A percentile compares a stretch with the other conserved stretches of the same genome.
These are phyloP conservation scores for Geum urbanum DNA, from an alignment of 306 rosid genomes.

Conservation along the genomic window DNA sequence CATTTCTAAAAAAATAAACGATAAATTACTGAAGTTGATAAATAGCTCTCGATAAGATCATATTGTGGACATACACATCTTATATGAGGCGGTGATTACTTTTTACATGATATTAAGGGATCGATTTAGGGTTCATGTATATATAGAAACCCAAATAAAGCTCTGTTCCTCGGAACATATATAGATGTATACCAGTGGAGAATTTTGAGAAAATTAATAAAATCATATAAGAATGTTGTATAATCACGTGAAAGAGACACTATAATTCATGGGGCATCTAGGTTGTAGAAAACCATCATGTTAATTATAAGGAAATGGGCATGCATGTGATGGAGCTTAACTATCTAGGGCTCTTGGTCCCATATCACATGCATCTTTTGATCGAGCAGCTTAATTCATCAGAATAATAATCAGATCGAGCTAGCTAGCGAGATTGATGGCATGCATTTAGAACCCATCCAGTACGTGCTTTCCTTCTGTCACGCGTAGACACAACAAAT, in stretches of 20 bases:
- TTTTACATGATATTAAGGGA: background rate
- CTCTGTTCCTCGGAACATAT: background rate
- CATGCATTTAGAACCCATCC: background rate
- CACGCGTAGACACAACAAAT: background rate
- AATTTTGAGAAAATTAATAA: background rate
- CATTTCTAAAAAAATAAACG: no score
- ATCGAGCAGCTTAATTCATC: background rate
- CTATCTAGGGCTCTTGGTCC: constrained; percentile 10
- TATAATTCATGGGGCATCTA: background rate
- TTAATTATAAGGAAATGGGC: constrained; percentile 1
- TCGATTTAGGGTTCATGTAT: background rate
- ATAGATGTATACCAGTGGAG: no score
- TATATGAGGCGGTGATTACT: background rate
- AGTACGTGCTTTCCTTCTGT: background rate
- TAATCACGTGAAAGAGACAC: constrained; percentile 12
- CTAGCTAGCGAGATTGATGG: background rate
- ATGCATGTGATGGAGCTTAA: background rate
- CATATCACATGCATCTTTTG: constrained; percentile 18
- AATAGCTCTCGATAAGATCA: no score
- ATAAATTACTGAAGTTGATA: no score
- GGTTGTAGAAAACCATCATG: background rate
- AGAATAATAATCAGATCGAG: no score
- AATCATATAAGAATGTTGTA: background rate
- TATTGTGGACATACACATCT: no score
- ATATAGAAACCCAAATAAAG: background rate